A percentile compares a stretch with the other conserved stretches of the same genome.
phyloP scores from a whole-genome alignment of 1,284 basidiomycete species.

The Apiotrichum domesticum region DNA sequence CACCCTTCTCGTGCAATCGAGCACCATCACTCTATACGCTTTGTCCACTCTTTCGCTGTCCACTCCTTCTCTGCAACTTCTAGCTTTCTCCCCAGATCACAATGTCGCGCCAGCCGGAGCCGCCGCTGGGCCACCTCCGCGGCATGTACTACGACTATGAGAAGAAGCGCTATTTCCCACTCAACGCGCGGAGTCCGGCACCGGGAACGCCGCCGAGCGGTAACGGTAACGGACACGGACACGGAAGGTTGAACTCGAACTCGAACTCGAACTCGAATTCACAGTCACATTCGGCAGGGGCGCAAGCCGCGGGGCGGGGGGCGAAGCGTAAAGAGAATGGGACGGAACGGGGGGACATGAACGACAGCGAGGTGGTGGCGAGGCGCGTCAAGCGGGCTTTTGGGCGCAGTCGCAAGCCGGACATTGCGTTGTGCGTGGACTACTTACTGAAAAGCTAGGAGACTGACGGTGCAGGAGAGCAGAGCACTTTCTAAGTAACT shows the following conservation, averaged over 20 bases:
- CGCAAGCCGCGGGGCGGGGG: too few relatives aligned
- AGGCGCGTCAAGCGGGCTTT: background rate
- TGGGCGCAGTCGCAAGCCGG: background rate
- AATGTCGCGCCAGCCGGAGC: background rate
- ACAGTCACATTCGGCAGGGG: too few relatives aligned
- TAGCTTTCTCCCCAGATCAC: background rate
- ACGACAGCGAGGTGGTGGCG: background rate
- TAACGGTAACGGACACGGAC: too few relatives aligned
- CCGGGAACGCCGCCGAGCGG: too few relatives aligned
- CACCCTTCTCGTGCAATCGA: too few relatives aligned
- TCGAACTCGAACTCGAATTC: too few relatives aligned
- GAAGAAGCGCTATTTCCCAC: conserved; percentile 37
- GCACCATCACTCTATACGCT: too few relatives aligned
- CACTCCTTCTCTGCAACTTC: background rate
- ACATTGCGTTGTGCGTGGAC: background rate
- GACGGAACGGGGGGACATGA: background rate
- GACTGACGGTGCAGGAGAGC: background rate
- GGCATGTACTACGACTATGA: conserved; percentile 39
- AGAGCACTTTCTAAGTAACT: background rate
- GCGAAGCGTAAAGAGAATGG: too few relatives aligned
- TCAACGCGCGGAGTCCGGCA: background rate
- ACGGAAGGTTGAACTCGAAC: too few relatives aligned
- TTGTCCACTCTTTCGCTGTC: too few relatives aligned
- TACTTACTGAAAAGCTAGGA: too few relatives aligned
- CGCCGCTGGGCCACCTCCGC: conserved; percentile 33